Conservation (phyloP, 768 basidiomycete genomes). For the Pleurotus ostreatus region DNA sequence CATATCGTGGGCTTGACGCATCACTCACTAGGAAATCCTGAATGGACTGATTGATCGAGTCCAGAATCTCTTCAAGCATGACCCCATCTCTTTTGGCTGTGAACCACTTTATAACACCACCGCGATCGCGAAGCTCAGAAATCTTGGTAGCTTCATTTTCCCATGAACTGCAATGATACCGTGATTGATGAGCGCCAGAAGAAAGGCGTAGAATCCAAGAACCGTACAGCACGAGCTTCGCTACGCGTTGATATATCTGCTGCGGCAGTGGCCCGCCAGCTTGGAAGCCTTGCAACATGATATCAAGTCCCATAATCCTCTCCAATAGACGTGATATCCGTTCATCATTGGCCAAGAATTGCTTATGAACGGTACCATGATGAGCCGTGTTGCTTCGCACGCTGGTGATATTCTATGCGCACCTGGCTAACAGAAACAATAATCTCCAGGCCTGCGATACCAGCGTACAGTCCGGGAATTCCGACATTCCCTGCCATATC, state of each 20-base stretch:
- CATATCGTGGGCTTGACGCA: neutral
- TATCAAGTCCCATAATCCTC: neutral
- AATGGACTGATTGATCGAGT: constrained; percentile 3
- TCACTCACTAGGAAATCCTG: constrained; percentile 2
- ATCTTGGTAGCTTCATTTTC: constrained; percentile 3
- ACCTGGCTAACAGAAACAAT: neutral
- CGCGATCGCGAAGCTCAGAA: neutral
- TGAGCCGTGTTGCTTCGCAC: too few species aligned
- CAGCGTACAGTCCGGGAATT: neutral
- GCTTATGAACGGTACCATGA: neutral
- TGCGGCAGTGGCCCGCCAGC: neutral
- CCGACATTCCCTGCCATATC: neutral
- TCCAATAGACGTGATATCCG: constrained; percentile 1
- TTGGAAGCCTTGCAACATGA: neutral
- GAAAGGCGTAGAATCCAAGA: neutral
- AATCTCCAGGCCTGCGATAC: neutral
- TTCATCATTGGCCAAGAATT: constrained; percentile 1
- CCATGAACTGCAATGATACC: neutral
- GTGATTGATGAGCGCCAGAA: neutral
- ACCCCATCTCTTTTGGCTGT: constrained; percentile 1
- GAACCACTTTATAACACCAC: neutral
- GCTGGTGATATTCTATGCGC: neutral
- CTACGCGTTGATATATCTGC: neutral
- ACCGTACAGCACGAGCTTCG: neutral
- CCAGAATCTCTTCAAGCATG: neutral